phyloP scores from a whole-genome alignment of 1,284 basidiomycete genomes.

The Irpex lacteus region DNA sequence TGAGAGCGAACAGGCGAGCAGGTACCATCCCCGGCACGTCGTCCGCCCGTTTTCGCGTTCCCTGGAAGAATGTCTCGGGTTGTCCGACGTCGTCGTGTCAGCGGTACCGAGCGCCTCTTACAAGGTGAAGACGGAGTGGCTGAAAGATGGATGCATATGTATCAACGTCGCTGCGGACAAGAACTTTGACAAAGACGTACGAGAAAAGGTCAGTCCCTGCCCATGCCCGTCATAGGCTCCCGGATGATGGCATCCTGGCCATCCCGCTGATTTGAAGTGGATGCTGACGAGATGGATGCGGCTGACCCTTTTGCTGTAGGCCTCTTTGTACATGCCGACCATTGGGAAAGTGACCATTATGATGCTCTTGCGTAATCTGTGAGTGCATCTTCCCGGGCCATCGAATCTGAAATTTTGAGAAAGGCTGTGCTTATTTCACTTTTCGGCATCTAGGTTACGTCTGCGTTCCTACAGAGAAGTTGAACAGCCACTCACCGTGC shows the following conservation, averaged over 20 bases:
- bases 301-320: constrained; percentile 41
- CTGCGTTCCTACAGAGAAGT: constrained; percentile 62
- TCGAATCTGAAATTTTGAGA: background rate
- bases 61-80: constrained; percentile 74
- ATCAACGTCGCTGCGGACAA: constrained; percentile 95
- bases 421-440: background rate
- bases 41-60: constrained; percentile 66
- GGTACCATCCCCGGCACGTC: constrained; percentile 83
- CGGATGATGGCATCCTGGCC: too few species aligned
- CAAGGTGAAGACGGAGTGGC: constrained; percentile 85
- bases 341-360: constrained; percentile 97
- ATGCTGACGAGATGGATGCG: background rate
- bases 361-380: constrained; percentile 95
- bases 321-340: constrained; percentile 88
- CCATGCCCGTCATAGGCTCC: too few species aligned
- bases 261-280: background rate
- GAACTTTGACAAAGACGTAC: constrained; percentile 93
- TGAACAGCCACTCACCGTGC: constrained; percentile 17
- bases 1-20: constrained; percentile 35
- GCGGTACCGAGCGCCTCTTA: constrained; percentile 87
- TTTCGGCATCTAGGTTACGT: constrained; percentile 50
- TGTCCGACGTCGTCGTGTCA: constrained; percentile 89
- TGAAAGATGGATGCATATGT: constrained; percentile 93
- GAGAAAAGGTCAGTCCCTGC: constrained; percentile 69
- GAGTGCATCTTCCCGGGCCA: constrained; percentile 28